Conservation (phyloP, 2,329 filamentous ascomycete genomes). For the Fusarium vanettenii region DNA sequence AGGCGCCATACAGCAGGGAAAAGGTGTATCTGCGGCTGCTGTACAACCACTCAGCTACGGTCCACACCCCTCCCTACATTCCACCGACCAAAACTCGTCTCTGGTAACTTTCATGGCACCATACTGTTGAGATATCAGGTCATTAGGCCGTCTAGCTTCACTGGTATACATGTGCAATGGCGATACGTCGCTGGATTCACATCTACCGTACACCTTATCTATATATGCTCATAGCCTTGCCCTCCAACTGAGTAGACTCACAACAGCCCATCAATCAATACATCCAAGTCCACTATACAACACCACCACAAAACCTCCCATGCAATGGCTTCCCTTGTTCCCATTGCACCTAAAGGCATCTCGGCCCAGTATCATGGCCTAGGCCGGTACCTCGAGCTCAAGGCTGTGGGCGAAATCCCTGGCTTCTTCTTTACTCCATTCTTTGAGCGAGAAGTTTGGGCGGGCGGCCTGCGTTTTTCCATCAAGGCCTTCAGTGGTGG, state of each 20-base stretch:
- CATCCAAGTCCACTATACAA: background rate
- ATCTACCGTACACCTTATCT: background rate
- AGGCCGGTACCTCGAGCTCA: background rate
- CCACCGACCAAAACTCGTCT: background rate
- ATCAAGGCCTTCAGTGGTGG: background rate
- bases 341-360: background rate
- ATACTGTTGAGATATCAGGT: background rate
- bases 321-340: background rate
- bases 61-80: background rate
- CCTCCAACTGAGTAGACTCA: background rate
- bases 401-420: background rate
- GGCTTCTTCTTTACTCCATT: background rate
- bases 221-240: background rate
- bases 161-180: background rate
- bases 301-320: background rate
- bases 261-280: background rate
- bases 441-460: background rate
- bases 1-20: background rate
- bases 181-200: background rate
- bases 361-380: background rate
- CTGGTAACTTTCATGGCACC: background rate
- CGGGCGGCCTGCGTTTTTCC: slow-evolving; percentile 5
- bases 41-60: background rate
- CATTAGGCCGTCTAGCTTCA: background rate
- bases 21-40: background rate